Base-by-base conservation (phyloP, 2,329 filamentous ascomycete species). In the Huntiella moniliformis region DNA sequence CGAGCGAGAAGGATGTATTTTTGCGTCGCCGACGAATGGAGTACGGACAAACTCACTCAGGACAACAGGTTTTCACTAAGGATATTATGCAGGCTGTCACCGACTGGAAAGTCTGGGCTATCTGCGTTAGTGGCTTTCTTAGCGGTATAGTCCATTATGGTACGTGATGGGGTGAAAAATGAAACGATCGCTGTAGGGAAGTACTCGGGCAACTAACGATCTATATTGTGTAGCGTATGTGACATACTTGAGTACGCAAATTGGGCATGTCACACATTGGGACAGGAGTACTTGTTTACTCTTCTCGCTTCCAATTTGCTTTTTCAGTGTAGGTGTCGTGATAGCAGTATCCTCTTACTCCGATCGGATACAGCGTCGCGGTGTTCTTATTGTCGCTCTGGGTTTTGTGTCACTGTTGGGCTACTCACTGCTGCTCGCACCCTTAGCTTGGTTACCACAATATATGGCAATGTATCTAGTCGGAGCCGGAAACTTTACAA, bases 21-120 rank as follows among this genome's bases (percentile, higher is more conserved):
- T 13, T 6, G 39, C 11, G 16, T 4, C 10, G 12, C 3, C 12
- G 11, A 3, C 17, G 22, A n/a, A 46, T 46, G 16, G 38, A 46
- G 4, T 46, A 46, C 18, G 33, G 28, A 10, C 45, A 46, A 12
- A 46, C 38, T 12, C 33, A 10, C 13, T 33, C 16, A 5, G 44
- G 16, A 3, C 38, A 46, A 28, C 4, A 13, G 11, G 6, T 10
- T 10, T 28, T 28, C 22, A 28, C 22, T 3, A 13, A 8, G 15
- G 38, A 46, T 46, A 38, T 15, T 10, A 22, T 17, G 17, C 10
- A 34, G 7, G 44, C 38, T 1, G 6, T 31, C 8, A 10, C 15
- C 6, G 32, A 46, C 17, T 46, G 31, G 45, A 42, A 46, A n/a
- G 16, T 46, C 3, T 46, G 33, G 38, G n/a, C 28, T 5, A 41